Evolutionary conservation across 768 basidiomycete genomes (phyloP).

Genomic region (Termitomyces sp.): DNA sequence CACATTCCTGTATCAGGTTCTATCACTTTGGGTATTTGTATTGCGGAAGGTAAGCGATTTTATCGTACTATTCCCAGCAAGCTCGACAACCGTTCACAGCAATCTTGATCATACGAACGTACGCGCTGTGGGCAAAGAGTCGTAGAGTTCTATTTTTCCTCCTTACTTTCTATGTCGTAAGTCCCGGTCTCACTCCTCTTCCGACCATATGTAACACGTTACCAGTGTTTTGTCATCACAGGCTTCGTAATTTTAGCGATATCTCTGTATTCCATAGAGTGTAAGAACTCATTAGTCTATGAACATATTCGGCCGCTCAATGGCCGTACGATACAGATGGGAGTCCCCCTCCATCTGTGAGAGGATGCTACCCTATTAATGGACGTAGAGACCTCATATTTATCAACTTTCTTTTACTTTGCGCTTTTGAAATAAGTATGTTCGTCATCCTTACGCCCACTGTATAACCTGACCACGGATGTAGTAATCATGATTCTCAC

Average conservation of each 20-base stretch:
- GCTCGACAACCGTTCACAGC: background rate
- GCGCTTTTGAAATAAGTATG: background rate
- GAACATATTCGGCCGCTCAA: background rate
- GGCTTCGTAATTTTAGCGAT: background rate
- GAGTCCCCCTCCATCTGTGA: constrained; percentile 1
- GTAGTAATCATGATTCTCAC: constrained; percentile 1
- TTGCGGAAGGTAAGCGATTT: constrained; percentile 8
- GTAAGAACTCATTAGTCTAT: background rate
- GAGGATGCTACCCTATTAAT: constrained; percentile 7
- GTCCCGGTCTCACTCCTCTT: background rate
- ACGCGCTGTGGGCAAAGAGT: constrained; percentile 13
- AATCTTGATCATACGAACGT: constrained; percentile 14
- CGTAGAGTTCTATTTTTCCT: constrained; percentile 4
- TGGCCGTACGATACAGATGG: background rate
- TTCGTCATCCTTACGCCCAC: background rate
- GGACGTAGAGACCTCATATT: constrained; percentile 3
- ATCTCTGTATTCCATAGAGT: constrained; percentile 6
- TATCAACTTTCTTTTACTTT: background rate
- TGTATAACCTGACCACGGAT: background rate
- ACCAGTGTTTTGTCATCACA: constrained; percentile 1
- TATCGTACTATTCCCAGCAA: too few species aligned
- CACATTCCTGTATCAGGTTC: background rate
- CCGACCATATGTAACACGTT: background rate
- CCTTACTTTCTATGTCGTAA: constrained; percentile 3
- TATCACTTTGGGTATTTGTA: constrained; percentile 2